Conservation (phyloP, 305 asterid species). For the Fraxinus nigra region DNA sequence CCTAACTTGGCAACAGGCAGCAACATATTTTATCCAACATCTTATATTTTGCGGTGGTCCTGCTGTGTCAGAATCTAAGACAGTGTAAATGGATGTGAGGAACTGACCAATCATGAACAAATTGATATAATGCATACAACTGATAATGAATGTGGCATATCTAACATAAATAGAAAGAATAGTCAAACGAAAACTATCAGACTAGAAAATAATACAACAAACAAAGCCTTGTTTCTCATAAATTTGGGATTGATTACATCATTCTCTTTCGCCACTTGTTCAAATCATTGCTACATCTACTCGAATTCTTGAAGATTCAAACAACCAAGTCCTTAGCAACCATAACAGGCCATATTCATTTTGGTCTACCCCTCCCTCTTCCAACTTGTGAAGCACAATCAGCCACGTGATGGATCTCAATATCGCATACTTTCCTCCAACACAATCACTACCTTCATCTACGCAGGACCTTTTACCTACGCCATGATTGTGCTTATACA, state of each 20-base stretch:
- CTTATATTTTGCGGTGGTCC: conserved; percentile 87
- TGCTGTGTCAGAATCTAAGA: conserved; percentile 48
- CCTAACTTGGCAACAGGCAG: conserved; percentile 67
- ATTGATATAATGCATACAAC: conserved; percentile 3
- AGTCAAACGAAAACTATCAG: neutral
- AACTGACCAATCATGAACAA: conserved; percentile 15
- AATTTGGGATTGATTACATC: neutral
- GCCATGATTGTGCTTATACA: neutral
- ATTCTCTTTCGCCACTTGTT: neutral
- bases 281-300: neutral
- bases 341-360: neutral
- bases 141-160: neutral
- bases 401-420: neutral
- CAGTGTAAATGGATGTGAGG: conserved; percentile 24
- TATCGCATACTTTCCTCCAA: neutral
- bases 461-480: neutral
- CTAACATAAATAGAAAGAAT: neutral
- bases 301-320: neutral
- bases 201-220: neutral
- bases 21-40: conserved; percentile 59
- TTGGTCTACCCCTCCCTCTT: neutral
- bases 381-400: neutral
- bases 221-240: neutral
- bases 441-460: neutral
- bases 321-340: neutral